Base-by-base conservation (phyloP, 768 basidiomycete species). In the Thelephora ganbajun region DNA sequence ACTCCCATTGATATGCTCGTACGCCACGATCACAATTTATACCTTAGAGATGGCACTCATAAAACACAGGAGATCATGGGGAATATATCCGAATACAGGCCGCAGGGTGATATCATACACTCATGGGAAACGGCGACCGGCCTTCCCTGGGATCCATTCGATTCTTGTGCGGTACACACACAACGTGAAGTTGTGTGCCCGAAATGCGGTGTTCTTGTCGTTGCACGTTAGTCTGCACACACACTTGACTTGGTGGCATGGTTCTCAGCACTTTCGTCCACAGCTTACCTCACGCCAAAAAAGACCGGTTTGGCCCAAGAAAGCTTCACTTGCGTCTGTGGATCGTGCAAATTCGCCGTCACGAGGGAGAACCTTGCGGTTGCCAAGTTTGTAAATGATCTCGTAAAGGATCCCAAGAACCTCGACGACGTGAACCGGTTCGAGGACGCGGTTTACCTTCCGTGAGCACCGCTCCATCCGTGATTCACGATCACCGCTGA, bases 231-330 rank as follows among this genome's bases (percentile, higher is more conserved):
- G 68, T 39, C n/a, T 20, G 35, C 14, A n/a, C n/a, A n/a, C n/a
- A n/a, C 2, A n/a, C 18, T 33, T 34, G 16, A 9, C 23, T 23
- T 20, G 13, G 13, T n/a, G 39, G 22, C 18, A 18, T 41, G 22
- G 36, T 14, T 37, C 39, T 11, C 14, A 41, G 14, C 39, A 11
- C 9, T 5, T 3, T 14, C 12, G 7, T 36, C 1, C 11, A 35
- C 30, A 77, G 76, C 66, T 1, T 69, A 69, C 34, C 51, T 70
- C 47, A 69, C 59, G 4, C 55, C 54, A 5, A 50, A 57, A 0
- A 71, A 69, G 0, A 68, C 65, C 0, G 77, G 77, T 0, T 79
- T 76, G 46, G 56, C 70, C 0, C 74, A 77, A 50, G 57, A 59
- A 18, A 57, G 55, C 0, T 78, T 78, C 48, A 54, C 33, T 3